phyloP scores from a whole-genome alignment of 2,329 filamentous ascomycete genomes.

The Endothia cerciana region DNA sequence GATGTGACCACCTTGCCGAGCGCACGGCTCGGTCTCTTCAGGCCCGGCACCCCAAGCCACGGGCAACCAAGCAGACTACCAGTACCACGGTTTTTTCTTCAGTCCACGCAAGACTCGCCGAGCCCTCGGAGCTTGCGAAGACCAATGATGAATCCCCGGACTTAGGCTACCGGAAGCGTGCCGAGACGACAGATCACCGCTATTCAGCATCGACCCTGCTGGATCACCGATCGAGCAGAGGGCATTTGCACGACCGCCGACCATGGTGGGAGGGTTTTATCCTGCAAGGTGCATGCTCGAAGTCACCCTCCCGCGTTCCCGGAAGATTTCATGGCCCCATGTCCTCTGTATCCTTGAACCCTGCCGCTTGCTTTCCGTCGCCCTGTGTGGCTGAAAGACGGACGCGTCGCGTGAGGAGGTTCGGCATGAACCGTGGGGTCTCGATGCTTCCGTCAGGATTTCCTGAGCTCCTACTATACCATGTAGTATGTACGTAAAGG shows the following conservation, averaged over 20 bases:
- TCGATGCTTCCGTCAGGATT: not conserved
- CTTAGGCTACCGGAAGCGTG: no score
- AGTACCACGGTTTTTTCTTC: not conserved
- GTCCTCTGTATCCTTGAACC: not conserved
- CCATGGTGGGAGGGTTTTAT: not conserved
- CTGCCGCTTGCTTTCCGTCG: not conserved
- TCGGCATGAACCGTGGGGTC: not conserved
- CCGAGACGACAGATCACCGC: no score
- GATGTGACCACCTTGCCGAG: slow-evolving; percentile 9
- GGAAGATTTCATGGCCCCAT: slow-evolving; percentile 3
- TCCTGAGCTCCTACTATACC: not conserved
- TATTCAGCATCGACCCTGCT: no score
- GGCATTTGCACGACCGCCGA: not conserved
- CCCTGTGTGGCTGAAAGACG: not conserved
- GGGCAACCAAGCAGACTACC: not conserved
- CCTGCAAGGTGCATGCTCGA: not conserved
- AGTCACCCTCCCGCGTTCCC: not conserved
- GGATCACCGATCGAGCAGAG: no score
- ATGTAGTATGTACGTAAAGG: not conserved
- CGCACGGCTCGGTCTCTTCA: slow-evolving; percentile 12
- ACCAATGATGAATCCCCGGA: no score
- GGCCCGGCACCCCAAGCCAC: not conserved
- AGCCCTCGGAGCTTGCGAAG: no score
- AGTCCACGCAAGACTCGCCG: not conserved
- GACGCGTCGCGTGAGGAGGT: not conserved